Percentiles rank a stretch among this genome's conserved stretches.
Evolutionary conservation across 768 basidiomycete genomes (phyloP).

Genomic region (Amyloporia xantha): DNA sequence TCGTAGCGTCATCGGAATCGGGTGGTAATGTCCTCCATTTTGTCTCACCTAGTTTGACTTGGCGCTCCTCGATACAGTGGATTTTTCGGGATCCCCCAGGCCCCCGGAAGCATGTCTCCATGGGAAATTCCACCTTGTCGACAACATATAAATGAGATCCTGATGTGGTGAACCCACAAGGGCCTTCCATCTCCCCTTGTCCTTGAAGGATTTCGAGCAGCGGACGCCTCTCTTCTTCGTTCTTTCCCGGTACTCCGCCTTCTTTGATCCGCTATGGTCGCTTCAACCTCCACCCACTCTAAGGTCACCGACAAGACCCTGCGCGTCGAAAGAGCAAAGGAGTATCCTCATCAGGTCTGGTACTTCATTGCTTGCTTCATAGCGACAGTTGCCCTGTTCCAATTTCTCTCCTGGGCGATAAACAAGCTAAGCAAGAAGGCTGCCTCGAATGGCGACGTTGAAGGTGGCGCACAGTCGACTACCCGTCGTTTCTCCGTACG

Average conservation of each 20-base stretch:
- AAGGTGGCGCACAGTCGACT: slow-evolving; percentile 1
- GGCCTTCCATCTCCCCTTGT: neutral
- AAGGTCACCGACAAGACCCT: slow-evolving; percentile 1
- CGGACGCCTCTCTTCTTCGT: neutral
- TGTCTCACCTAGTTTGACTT: neutral
- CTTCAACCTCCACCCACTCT: neutral
- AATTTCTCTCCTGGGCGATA: slow-evolving; percentile 21
- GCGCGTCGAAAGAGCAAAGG: neutral
- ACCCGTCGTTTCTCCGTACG: slow-evolving; percentile 12
- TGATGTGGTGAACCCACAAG: neutral
- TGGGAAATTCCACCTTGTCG: neutral
- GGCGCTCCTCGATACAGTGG: neutral
- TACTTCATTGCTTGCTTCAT: slow-evolving; percentile 38
- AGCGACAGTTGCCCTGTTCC: slow-evolving; percentile 31
- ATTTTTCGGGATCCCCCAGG: neutral
- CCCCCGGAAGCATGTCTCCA: neutral
- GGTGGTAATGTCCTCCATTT: neutral
- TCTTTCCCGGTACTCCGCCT: neutral
- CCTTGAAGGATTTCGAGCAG: neutral
- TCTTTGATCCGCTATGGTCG: neutral
- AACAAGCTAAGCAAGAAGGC: neutral
- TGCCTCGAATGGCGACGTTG: slow-evolving; percentile 1
- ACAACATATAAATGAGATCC: neutral
- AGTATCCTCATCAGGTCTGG: slow-evolving; percentile 37
- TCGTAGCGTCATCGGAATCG: neutral